Conservation (phyloP, 208 protist genomes). For the Acanthamoeba polyphaga region DNA sequence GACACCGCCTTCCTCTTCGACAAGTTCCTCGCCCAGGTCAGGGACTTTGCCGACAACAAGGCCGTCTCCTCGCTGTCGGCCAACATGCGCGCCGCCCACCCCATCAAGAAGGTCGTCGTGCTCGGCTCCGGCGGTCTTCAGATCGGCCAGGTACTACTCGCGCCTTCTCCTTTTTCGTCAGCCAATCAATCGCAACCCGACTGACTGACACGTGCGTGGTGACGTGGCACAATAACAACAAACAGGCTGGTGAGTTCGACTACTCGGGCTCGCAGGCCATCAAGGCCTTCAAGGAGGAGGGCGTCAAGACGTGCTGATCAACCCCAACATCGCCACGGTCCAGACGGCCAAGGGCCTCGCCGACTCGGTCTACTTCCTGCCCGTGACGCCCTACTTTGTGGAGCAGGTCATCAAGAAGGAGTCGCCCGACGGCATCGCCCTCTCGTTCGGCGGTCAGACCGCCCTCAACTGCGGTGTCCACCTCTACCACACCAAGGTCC, state of each 20-base stretch:
- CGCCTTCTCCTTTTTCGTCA: no score
- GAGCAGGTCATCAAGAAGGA: constrained; percentile 95
- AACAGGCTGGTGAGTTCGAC: constrained; percentile 98
- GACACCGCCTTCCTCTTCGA: constrained; percentile 99
- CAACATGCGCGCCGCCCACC: not conserved
- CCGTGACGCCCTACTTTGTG: constrained; percentile 95
- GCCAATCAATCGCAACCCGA: no score
- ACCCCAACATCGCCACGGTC: constrained; percentile 99
- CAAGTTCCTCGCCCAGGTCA: constrained; percentile 80
- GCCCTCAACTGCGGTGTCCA: constrained; percentile 99
- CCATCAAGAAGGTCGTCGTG: constrained; percentile 85
- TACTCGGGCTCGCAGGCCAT: constrained; percentile 99
- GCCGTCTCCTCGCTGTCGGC: not conserved
- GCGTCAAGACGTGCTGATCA: constrained; percentile 98
- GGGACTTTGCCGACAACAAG: constrained; percentile 18
- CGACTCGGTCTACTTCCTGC: constrained; percentile 98
- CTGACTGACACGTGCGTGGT: not conserved
- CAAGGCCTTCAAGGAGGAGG: constrained; percentile 98
- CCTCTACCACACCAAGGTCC: constrained; percentile 90
- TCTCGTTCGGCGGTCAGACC: constrained; percentile 98
- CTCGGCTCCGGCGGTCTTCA: constrained; percentile 85
- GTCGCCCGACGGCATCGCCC: constrained; percentile 93
- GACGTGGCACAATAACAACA: not conserved
- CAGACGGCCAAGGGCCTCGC: constrained; percentile 98
- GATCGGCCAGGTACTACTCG: constrained; percentile 93